Conservation (phyloP, 306 rosid genomes). For the Vachellia pachyceras region DNA sequence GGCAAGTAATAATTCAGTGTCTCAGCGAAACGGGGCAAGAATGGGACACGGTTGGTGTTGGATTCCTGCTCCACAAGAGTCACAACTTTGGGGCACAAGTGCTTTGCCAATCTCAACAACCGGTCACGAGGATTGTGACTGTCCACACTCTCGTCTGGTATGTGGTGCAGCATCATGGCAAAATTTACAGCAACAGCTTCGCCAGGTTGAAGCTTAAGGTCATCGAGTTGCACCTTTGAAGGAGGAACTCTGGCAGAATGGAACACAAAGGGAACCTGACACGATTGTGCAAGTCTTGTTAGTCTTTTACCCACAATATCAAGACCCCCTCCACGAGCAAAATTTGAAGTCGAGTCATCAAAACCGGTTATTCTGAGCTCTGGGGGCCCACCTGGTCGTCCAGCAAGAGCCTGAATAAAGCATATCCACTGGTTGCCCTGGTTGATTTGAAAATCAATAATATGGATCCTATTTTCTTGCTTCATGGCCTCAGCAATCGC, state of each 20-base stretch:
- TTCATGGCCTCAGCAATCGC: slow-evolving; percentile 94
- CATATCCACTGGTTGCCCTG: slow-evolving; percentile 92
- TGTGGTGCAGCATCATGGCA: slow-evolving; percentile 79
- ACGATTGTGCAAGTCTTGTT: slow-evolving; percentile 67
- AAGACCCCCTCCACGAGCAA: slow-evolving; percentile 83
- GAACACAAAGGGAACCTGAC: slow-evolving; percentile 85
- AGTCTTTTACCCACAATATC: slow-evolving; percentile 71
- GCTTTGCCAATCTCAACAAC: slow-evolving; percentile 71
- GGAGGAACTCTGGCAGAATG: slow-evolving; percentile 59
- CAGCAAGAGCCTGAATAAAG: slow-evolving; percentile 83
- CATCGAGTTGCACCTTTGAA: slow-evolving; percentile 65
- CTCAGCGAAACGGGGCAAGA: slow-evolving; percentile 73
- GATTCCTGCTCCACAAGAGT: slow-evolving; percentile 91
- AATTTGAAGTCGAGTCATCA: slow-evolving; percentile 71
- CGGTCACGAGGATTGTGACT: slow-evolving; percentile 80
- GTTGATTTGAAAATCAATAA: slow-evolving; percentile 85
- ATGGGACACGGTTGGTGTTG: slow-evolving; percentile 66
- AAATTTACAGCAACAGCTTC: slow-evolving; percentile 94
- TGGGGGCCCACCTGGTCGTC: slow-evolving; percentile 89
- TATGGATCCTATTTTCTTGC: slow-evolving; percentile 74
- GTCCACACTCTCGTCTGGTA: slow-evolving; percentile 82
- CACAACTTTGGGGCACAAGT: slow-evolving; percentile 81
- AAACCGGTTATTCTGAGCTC: slow-evolving; percentile 71
- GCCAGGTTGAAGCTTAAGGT: slow-evolving; percentile 63
- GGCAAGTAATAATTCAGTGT: slow-evolving; percentile 66